A percentile compares a stretch with the other conserved stretches of the same genome.
Conservation (phyloP, 805 yeast species). For the Lipomyces orientalis region DNA sequence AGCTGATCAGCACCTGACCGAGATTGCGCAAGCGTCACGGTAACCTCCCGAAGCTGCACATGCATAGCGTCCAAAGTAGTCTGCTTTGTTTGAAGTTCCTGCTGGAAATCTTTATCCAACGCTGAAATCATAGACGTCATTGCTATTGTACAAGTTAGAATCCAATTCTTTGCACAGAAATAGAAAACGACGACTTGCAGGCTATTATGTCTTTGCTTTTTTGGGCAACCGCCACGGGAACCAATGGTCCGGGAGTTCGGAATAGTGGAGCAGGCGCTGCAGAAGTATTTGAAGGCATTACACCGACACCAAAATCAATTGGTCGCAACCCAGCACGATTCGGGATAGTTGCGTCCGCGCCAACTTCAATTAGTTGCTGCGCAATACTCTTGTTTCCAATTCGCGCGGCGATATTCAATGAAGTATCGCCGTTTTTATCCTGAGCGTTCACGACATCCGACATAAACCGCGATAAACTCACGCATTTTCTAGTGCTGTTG, state of each 20-base stretch:
- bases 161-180: not conserved
- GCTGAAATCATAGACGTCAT: conserved; percentile 58
- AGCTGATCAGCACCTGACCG: conserved; percentile 60
- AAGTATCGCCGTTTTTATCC: conserved; percentile 93
- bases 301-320: conserved; percentile 73
- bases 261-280: not conserved
- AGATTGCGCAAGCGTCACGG: conserved; percentile 55
- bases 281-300: not conserved
- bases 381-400: conserved; percentile 82
- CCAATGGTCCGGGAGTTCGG: conserved; percentile 9
- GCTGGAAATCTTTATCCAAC: conserved; percentile 64
- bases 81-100: conserved; percentile 61
- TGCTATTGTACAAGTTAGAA: conserved; percentile 39
- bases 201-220: conserved; percentile 54
- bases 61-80: conserved; percentile 59
- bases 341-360: conserved; percentile 79
- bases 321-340: conserved; percentile 90
- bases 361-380: conserved; percentile 80
- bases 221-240: conserved; percentile 35
- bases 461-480: conserved; percentile 64
- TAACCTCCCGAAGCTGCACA: conserved; percentile 61
- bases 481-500: conserved; percentile 44
- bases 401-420: conserved; percentile 89
- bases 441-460: conserved; percentile 80
- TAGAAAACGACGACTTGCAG: conserved; percentile 15